Base-by-base conservation (phyloP, 768 basidiomycete species). In the Roridomyces roridus region DNA sequence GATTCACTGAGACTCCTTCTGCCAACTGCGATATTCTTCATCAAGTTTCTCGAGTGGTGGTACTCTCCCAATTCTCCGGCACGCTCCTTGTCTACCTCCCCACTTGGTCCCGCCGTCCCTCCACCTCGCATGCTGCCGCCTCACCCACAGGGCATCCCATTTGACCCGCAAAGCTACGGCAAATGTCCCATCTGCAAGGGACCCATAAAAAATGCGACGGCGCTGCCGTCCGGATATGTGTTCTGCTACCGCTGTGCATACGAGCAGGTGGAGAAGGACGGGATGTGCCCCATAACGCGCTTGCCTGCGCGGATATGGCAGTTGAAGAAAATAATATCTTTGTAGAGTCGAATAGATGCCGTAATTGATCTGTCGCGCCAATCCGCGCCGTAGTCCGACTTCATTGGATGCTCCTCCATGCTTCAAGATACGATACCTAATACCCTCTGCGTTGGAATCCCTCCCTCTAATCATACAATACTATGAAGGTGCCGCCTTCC, bases 21-120 rank as follows among this genome's bases (percentile, higher is more conserved):
- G 29, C 96, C 93, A 15, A 91, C 88, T 18, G 89, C 90, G 37
- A 94, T 99, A 55, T 96, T 99, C 73, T 91, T 93, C 69, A 80
- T 99, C 77, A 96, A 95, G 72, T 96, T 98, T 73, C 79, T 97
- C 42, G 95, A 98, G 74, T 99, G 97, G 95, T 99, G 96, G 95
- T 98, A 98, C 68, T 96, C 94, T 5, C 95, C 97, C 20, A 83
- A 83, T 40, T 97, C 93, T 11, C 95, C 91, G 4, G 92, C 91
- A 17, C 85, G 87, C 36, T 85, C 85, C n/a, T 74, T 92, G 49
- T 80, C 85, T 9, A 79, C 79, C 28, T 85, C 85, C 11, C 80
- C 79, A 12, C 80, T 83, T 47, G 90, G 87, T 7, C 91, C 88
- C 25, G 79, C 84, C 2, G 80, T 92, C 39, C 89, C 90, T 60